A percentile compares a stretch with the other conserved stretches of the same genome.
These are phyloP conservation scores for Plantago ovata DNA, from an alignment of 257 asterid genomes.

Conservation along the genomic window DNA sequence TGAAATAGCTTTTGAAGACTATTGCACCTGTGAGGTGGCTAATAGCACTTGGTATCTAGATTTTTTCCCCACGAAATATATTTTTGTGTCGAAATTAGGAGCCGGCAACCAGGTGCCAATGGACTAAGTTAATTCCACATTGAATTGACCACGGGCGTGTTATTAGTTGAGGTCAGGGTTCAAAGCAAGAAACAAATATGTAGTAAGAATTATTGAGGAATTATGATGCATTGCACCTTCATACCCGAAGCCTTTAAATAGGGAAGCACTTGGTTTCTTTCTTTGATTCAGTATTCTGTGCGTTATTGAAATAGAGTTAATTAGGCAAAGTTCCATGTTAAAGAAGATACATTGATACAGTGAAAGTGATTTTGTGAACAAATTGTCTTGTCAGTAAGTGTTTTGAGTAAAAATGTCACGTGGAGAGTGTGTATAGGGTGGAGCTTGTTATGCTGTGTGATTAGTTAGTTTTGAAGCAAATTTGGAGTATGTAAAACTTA, in stretches of 20 bases:
- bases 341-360: no score
- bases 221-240: no score
- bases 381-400: constrained; percentile 8
- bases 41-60: no score
- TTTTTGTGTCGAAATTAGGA: background rate
- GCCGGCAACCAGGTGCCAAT: background rate
- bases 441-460: constrained; percentile 12
- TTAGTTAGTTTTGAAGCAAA: constrained; percentile 7
- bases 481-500: constrained; percentile 17
- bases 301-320: no score
- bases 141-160: background rate
- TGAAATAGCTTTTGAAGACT: no score
- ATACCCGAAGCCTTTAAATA: no score
- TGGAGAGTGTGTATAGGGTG: background rate
- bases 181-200: background rate
- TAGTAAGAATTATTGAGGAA: background rate
- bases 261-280: no score
- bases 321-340: no score
- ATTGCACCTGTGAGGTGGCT: no score
- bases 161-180: background rate
- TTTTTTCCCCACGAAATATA: no score
- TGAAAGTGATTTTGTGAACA: no score
- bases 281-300: no score
- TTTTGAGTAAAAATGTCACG: constrained; percentile 1
- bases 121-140: background rate